These are phyloP conservation scores for Cladosporium sp. DNA, from an alignment of 2,329 filamentous ascomycete genomes.

Conservation along the genomic window DNA sequence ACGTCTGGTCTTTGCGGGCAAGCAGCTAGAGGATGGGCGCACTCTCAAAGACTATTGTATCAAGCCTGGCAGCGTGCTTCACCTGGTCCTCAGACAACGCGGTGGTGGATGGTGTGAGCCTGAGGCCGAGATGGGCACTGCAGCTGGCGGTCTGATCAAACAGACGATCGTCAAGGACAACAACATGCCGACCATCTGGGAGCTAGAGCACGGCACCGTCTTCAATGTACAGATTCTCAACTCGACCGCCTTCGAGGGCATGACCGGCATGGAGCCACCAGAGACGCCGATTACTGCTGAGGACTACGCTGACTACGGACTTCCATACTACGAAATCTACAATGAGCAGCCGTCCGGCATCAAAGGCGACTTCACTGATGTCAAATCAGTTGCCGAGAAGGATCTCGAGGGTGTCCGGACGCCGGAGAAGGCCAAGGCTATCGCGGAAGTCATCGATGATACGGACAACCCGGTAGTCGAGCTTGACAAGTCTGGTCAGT, in stretches of 20 bases:
- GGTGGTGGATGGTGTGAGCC: conserved; percentile 11
- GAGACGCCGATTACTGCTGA: conserved; percentile 32
- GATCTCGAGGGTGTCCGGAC: conserved; percentile 18
- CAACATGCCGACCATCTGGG: conserved; percentile 27
- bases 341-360: conserved; percentile 28
- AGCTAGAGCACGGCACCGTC: conserved; percentile 26
- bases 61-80: conserved; percentile 49
- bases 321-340: conserved; percentile 37
- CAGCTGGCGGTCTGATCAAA: conserved; percentile 39
- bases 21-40: conserved; percentile 95
- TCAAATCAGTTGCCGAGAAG: conserved; percentile 28
- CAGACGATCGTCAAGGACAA: conserved; percentile 36
- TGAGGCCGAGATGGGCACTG: conserved; percentile 34
- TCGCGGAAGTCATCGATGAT: conserved; percentile 15
- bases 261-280: conserved; percentile 36
- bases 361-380: conserved; percentile 24
- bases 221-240: conserved; percentile 42
- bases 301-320: conserved; percentile 31
- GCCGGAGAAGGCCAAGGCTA: conserved; percentile 12
- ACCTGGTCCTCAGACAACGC: conserved; percentile 21
- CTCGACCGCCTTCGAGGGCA: conserved; percentile 28
- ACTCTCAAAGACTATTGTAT: conserved; percentile 87
- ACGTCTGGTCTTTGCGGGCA: conserved; percentile 96
- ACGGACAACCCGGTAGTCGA: conserved; percentile 20
- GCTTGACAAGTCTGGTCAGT: conserved; percentile 15